Conservation (phyloP, 192 early-diverging fungal genomes). For the Hyaloraphidium curvatum region DNA sequence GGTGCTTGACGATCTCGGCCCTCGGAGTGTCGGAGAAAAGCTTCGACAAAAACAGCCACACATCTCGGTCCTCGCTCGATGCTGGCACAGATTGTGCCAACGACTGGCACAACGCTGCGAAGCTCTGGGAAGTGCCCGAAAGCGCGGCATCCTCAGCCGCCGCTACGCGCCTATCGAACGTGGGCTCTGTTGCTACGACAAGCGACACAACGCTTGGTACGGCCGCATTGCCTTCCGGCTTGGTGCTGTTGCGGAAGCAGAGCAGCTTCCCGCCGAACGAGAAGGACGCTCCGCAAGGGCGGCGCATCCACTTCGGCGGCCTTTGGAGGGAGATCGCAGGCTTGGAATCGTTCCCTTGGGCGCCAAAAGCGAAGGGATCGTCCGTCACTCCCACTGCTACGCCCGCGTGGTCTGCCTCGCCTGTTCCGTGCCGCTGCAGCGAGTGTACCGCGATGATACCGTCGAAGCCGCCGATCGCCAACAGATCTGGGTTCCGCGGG, state of each 20-base stretch:
- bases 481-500: constrained; percentile 76
- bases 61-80: not conserved
- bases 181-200: too few relatives aligned
- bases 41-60: constrained; percentile 67
- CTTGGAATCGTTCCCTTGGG: constrained; percentile 11
- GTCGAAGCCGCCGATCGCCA: constrained; percentile 78
- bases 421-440: constrained; percentile 32
- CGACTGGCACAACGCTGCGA: too few relatives aligned
- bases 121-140: too few relatives aligned
- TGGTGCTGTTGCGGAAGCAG: constrained; percentile 44
- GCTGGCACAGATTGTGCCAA: too few relatives aligned
- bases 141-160: too few relatives aligned
- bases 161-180: too few relatives aligned
- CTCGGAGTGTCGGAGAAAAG: constrained; percentile 62
- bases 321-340: constrained; percentile 44
- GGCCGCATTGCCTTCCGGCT: too few relatives aligned
- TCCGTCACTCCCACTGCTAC: constrained; percentile 13
- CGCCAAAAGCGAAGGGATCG: constrained; percentile 60
- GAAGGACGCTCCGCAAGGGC: constrained; percentile 70
- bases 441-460: constrained; percentile 78
- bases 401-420: constrained; percentile 9
- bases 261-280: constrained; percentile 83
- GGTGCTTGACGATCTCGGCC: constrained; percentile 61
- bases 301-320: constrained; percentile 87
- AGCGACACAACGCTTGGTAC: too few relatives aligned